A percentile compares a stretch with the other conserved stretches of the same genome.
Conservation (phyloP, 805 yeast species). For the Teunomyces funiuensis region DNA sequence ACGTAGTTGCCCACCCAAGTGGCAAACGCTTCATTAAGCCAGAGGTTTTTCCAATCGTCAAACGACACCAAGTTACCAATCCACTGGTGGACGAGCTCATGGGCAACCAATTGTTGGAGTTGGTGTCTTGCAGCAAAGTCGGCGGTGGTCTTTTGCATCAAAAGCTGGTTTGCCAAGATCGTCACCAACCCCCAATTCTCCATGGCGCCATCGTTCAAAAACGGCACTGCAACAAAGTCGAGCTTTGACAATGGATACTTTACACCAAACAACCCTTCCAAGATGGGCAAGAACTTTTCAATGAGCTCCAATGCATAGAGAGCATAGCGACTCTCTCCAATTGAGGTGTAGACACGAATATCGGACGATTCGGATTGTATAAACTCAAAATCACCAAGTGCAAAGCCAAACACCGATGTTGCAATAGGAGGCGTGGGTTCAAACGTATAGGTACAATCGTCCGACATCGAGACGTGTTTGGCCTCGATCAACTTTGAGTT, state of each 20-base stretch:
- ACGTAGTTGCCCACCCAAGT: conserved; percentile 63
- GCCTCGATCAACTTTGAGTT: conserved; percentile 39
- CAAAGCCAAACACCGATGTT: conserved; percentile 66
- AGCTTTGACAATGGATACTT: conserved; percentile 61
- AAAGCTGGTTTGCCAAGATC: conserved; percentile 50
- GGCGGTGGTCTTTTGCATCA: conserved; percentile 20
- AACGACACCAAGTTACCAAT: conserved; percentile 68
- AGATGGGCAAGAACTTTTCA: conserved; percentile 45
- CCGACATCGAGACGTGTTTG: conserved; percentile 18
- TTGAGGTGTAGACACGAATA: conserved; percentile 53
- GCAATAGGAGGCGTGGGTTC: conserved; percentile 57
- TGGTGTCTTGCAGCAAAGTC: conserved; percentile 27
- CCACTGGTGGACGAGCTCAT: conserved; percentile 81
- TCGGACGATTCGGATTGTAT: conserved; percentile 34
- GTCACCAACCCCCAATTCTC: conserved; percentile 76
- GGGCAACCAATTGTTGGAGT: conserved; percentile 59
- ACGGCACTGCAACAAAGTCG: conserved; percentile 69
- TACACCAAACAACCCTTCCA: conserved; percentile 45
- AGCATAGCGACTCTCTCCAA: conserved; percentile 50
- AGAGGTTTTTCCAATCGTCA: conserved; percentile 64
- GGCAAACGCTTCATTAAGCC: conserved; percentile 81
- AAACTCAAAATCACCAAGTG: conserved; percentile 64
- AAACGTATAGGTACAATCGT: conserved; percentile 41
- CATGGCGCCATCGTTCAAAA: conserved; percentile 75
- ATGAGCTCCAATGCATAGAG: conserved; percentile 51